Base-by-base conservation (phyloP, 306 rosid genomes). In the Lotus japonicus region DNA sequence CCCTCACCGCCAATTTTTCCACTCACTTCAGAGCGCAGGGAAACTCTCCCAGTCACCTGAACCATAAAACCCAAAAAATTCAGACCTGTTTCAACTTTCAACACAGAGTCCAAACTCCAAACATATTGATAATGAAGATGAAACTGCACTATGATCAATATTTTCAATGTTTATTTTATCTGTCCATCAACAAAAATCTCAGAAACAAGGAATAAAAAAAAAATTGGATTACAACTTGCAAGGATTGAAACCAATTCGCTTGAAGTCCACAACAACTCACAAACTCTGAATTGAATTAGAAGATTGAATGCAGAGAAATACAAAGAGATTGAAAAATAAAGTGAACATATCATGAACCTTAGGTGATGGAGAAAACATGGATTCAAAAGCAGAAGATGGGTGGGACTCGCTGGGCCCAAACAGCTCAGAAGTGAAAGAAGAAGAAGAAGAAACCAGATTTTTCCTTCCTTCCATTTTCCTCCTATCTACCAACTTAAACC, bases 11-110 rank as follows among this genome's bases (percentile, higher is more conserved):
- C 23, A 62, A 49, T 83, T 58, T 84, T 86, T 56, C 70, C 83
- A 18, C 41, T 69, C 66, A 64, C 36, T 55, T 79, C 84, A 64
- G 84, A 76, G 61, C 74, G 84, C 70, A 79, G 77, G 71, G 89
- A 81, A 19, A 84, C 97, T 79, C 88, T 85, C 61, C 91, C 86
- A 4, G 85, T 42, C 39, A 83, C 84, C 98, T 89, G 64, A 72
- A 38, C 55, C 64, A 77, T 42, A 39, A 59, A 66, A 58, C 13
- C 21, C 43, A 43, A 9, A 79, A 42, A 73, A 19, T 18, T n/a
- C n/a, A n/a, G n/a, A n/a, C n/a, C n/a, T n/a, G n/a, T n/a, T n/a
- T n/a, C n/a, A n/a, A n/a, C n/a, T n/a, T n/a, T n/a, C n/a, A n/a
- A n/a, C n/a, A n/a, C n/a, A n/a, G n/a, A n/a, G n/a, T n/a, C n/a